Conservation (phyloP, 495 filamentous ascomycete genomes). For the Aspergillus steynii region DNA sequence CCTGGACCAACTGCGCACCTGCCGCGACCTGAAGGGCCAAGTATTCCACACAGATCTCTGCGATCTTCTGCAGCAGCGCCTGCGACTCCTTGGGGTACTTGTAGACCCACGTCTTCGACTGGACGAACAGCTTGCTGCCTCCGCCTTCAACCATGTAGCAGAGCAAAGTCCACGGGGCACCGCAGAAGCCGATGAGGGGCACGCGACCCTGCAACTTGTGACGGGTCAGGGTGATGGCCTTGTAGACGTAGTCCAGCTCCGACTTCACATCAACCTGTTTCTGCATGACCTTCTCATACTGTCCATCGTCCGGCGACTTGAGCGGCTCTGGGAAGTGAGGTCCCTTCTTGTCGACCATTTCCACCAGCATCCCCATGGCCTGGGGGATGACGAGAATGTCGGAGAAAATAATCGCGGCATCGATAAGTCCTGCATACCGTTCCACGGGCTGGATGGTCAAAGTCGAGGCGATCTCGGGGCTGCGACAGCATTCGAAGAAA, state of each 20-base stretch:
- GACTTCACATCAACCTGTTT: constrained; percentile 78
- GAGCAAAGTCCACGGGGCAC: constrained; percentile 92
- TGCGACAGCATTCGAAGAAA: constrained; percentile 96
- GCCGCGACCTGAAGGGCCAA: constrained; percentile 88
- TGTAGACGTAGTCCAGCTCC: constrained; percentile 90
- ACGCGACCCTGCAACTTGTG: constrained; percentile 85
- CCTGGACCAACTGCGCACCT: constrained; percentile 88
- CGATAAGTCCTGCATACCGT: constrained; percentile 83
- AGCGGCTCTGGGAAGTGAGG: constrained; percentile 90
- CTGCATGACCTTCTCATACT: constrained; percentile 75
- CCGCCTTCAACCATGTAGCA: constrained; percentile 99
- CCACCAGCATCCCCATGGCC: constrained; percentile 93
- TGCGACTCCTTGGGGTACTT: constrained; percentile 80
- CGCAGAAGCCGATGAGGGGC: constrained; percentile 95
- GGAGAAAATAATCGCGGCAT: constrained; percentile 98
- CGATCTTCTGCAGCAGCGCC: constrained; percentile 81
- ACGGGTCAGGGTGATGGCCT: constrained; percentile 88
- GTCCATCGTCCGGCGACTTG: constrained; percentile 69
- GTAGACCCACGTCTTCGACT: constrained; percentile 94
- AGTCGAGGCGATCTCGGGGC: constrained; percentile 86
- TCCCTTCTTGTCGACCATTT: constrained; percentile 96
- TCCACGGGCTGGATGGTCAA: constrained; percentile 93
- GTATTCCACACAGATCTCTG: constrained; percentile 91
- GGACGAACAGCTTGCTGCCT: constrained; percentile 86
- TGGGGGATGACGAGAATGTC: constrained; percentile 98